Evolutionary conservation across 345 rosid species (phyloP), one percentile per base, ranked within the genome.

Genomic region (Salix arbutifolia): DNA sequence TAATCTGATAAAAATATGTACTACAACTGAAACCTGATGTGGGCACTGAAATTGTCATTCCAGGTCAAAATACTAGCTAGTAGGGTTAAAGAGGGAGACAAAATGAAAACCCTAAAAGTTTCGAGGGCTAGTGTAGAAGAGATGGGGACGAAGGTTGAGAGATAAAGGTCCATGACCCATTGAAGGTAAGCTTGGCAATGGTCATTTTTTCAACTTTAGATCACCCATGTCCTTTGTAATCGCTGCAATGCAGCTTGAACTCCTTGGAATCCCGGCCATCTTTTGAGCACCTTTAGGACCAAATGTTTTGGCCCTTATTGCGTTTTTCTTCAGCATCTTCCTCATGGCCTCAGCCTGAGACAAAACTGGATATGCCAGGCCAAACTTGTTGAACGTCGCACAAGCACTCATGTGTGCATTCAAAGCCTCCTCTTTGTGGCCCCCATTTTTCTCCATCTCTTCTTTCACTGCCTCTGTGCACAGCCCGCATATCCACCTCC

Each of bases 401-500:
- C 95, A 96, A 0, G 94, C 89, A 30, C 78, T 89, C 92, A 93
- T 93, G 72, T 93, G 99, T 7, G 84, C 46, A 35, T 67, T 87
- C 85, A 96, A 73, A 4, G 92, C 98, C 84, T 89, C 95, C 65
- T 92, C 93, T 31, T 77, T 60, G 53, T 79, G 77, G 37, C 85
- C 87, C 23, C 90, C 90, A 23, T 70, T 84, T 75, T 91, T 96
- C 83, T 83, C 94, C 81, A 79, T 89, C 87, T 93, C 97, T 67
- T 89, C 97, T 77, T 92, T 93, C 84, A 93, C 97, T 2, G 99
- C 98, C 85, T 93, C 97, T 0, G 91, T 67, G 74, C 98, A 96
- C 40, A 93, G 70, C 77, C 99, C 99, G 31, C 98, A 92, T 64
- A 96, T 85, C 98, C 93, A 89, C 65, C 90, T 91, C 80, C 98